These are phyloP conservation scores for Cotoneaster glaucophyllus DNA, from an alignment of 306 rosid species.

Conservation along the genomic window DNA sequence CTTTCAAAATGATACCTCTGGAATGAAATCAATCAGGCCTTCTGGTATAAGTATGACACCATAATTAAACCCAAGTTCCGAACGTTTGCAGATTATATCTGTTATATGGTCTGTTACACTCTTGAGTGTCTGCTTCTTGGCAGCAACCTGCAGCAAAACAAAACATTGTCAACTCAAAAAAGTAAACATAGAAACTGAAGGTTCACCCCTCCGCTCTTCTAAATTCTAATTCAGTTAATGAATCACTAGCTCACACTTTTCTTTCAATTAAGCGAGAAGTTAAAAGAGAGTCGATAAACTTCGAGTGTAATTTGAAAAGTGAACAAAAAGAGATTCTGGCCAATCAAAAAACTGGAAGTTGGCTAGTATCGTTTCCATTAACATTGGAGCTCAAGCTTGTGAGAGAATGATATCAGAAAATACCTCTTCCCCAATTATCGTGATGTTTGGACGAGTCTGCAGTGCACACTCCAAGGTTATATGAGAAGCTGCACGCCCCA, in stretches of 20 bases:
- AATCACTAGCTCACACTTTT: neutral
- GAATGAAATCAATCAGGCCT: constrained; percentile 92
- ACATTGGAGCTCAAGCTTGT: neutral
- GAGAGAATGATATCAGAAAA: neutral
- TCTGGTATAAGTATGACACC: constrained; percentile 90
- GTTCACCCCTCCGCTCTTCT: neutral
- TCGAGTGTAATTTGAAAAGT: neutral
- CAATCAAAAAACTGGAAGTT: neutral
- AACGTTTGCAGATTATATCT: constrained; percentile 63
- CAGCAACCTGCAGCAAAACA: constrained; percentile 60
- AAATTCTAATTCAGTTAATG: neutral
- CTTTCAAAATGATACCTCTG: constrained; percentile 50
- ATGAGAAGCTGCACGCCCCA: constrained; percentile 99
- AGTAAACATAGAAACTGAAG: neutral
- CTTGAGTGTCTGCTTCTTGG: constrained; percentile 76
- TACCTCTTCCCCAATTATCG: constrained; percentile 93
- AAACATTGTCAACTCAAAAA: constrained; percentile 14
- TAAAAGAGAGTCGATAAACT: neutral
- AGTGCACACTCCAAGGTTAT: constrained; percentile 88
- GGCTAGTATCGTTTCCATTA: neutral
- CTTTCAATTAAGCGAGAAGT: neutral
- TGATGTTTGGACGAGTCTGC: constrained; percentile 80
- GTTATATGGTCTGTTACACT: constrained; percentile 75
- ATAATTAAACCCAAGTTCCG: constrained; percentile 55
- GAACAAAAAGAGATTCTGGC: neutral